phyloP scores from a whole-genome alignment of 495 filamentous ascomycete species.

The Xanthoparmelia taractica region DNA sequence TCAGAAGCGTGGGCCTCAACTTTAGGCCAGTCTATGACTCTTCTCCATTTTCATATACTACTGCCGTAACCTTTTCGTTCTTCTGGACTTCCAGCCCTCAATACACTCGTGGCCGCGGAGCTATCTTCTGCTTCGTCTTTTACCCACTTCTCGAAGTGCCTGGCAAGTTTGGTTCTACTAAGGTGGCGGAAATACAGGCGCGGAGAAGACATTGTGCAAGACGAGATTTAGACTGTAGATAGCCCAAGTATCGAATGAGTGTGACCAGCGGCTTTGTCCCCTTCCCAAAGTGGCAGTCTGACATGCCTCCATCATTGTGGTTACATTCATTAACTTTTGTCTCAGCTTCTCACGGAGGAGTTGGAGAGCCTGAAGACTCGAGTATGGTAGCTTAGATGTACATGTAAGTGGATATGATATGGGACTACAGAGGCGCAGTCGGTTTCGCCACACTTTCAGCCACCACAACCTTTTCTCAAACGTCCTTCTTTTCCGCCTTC shows the following conservation, averaged over 20 bases:
- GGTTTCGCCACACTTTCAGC: not conserved
- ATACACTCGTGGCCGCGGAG: constrained; percentile 47
- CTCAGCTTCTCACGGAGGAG: not conserved
- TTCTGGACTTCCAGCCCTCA: constrained; percentile 49
- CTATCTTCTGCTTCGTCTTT: constrained; percentile 38
- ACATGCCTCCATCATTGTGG: not conserved
- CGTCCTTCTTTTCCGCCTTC: not conserved
- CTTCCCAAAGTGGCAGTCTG: no score
- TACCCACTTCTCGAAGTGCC: no score
- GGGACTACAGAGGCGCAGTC: not conserved
- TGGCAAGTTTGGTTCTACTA: not conserved
- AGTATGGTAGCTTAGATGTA: no score
- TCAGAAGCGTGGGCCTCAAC: constrained; percentile 56
- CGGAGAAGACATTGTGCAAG: not conserved
- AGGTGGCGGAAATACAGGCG: not conserved
- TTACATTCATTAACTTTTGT: not conserved
- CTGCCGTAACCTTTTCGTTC: constrained; percentile 45
- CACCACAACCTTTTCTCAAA: not conserved
- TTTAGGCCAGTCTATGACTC: constrained; percentile 50
- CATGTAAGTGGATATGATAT: no score
- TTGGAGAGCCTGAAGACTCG: not conserved
- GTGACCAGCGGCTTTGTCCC: no score
- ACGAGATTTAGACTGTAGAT: not conserved
- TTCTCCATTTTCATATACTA: constrained; percentile 38
- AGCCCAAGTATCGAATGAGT: not conserved